Evolutionary conservation across 306 rosid genomes (phyloP).

Genomic region (Quercus suber): DNA sequence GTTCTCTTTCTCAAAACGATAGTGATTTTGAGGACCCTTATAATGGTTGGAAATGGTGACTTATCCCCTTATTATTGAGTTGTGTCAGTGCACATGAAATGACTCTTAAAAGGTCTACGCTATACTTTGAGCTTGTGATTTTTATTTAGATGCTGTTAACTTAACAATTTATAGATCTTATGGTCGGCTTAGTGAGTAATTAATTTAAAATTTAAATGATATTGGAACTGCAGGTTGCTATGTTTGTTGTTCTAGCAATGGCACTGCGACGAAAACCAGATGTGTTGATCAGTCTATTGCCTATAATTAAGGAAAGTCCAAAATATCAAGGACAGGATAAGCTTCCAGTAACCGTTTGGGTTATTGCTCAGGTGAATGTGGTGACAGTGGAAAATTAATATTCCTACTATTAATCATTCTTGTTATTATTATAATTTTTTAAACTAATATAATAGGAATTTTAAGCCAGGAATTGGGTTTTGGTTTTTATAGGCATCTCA

Average conservation of each 20-base stretch:
- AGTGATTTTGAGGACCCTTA: background rate
- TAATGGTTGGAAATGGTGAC: background rate
- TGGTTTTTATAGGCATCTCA: constrained; percentile 36
- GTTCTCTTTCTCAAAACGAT: background rate
- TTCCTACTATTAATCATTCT: background rate
- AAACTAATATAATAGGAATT: background rate
- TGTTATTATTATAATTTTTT: no score
- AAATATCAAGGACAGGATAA: constrained; percentile 44
- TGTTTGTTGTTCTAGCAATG: constrained; percentile 49
- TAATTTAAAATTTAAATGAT: constrained; percentile 2
- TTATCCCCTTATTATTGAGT: background rate
- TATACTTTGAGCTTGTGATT: background rate
- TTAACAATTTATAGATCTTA: background rate
- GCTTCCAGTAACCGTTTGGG: constrained; percentile 41
- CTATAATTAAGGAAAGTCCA: constrained; percentile 34
- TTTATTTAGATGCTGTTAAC: background rate
- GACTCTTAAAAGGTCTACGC: background rate
- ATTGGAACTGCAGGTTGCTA: constrained; percentile 42
- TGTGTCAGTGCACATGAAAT: background rate
- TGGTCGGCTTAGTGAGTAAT: background rate
- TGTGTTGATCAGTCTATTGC: constrained; percentile 41
- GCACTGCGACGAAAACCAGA: constrained; percentile 44
- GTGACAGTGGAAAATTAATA: background rate
- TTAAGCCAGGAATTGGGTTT: constrained; percentile 11
- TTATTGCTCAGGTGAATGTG: constrained; percentile 45